A percentile compares a stretch with the other conserved stretches of the same genome.
Evolutionary conservation across 2,329 filamentous ascomycete genomes (phyloP).

Genomic region (Coniochaeta ligniaria): DNA sequence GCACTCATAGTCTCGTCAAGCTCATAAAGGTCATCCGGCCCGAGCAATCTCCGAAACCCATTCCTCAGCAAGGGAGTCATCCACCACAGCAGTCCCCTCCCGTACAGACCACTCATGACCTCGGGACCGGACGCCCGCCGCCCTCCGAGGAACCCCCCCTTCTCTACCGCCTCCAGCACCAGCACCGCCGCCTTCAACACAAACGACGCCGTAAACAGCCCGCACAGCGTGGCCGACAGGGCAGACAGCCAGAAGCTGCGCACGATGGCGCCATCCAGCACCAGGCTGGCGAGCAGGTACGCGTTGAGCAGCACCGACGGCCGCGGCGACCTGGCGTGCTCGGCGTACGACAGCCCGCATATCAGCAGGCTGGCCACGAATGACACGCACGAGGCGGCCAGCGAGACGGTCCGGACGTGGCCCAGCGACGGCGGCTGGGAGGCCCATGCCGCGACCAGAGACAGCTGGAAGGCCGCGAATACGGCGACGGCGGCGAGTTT

Average conservation of each 20-base stretch:
- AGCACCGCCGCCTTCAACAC: slow-evolving; percentile 24
- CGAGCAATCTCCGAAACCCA: slow-evolving; percentile 27
- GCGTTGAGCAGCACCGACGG: slow-evolving; percentile 24
- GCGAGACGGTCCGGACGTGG: slow-evolving; percentile 18
- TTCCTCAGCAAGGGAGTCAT: slow-evolving; percentile 25
- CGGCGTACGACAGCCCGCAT: slow-evolving; percentile 21
- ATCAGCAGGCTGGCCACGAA: slow-evolving; percentile 23
- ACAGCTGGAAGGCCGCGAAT: slow-evolving; percentile 19
- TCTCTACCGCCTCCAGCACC: slow-evolving; percentile 30
- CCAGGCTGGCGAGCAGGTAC: slow-evolving; percentile 25
- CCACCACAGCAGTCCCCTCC: slow-evolving; percentile 30
- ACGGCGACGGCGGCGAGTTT: slow-evolving; percentile 7
- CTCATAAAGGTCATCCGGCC: slow-evolving; percentile 24
- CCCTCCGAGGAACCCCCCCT: slow-evolving; percentile 21
- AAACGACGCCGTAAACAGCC: slow-evolving; percentile 26
- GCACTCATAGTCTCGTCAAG: slow-evolving; percentile 19
- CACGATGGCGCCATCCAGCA: slow-evolving; percentile 25
- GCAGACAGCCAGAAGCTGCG: slow-evolving; percentile 25
- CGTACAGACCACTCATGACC: slow-evolving; percentile 28
- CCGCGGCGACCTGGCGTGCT: slow-evolving; percentile 22
- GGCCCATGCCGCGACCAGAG: slow-evolving; percentile 24
- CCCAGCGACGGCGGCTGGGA: slow-evolving; percentile 7
- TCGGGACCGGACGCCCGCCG: slow-evolving; percentile 25
- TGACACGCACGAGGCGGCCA: slow-evolving; percentile 23
- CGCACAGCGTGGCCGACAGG: slow-evolving; percentile 16